Evolutionary conservation across 2,329 filamentous ascomycete genomes (phyloP).

Genomic region (Clonostachys rhizophaga): DNA sequence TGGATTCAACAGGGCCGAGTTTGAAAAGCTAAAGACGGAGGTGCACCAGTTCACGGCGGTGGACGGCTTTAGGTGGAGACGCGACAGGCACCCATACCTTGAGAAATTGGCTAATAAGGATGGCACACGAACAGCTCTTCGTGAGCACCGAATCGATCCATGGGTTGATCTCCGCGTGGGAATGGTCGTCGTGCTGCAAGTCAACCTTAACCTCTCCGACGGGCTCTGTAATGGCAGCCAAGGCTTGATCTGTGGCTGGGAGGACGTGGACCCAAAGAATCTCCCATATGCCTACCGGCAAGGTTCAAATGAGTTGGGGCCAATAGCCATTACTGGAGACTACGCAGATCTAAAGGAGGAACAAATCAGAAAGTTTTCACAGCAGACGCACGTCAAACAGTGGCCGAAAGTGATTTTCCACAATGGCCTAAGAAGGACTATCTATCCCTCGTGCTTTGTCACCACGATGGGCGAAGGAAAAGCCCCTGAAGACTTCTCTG

Average conservation of each 20-base stretch:
- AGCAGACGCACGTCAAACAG: not conserved
- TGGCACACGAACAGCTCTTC: slow-evolving; percentile 3
- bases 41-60: slow-evolving; percentile 3
- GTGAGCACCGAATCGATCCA: slow-evolving; percentile 6
- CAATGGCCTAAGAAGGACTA: slow-evolving; percentile 35
- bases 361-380: slow-evolving; percentile 7
- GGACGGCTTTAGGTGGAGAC: slow-evolving; percentile 4
- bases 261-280: not conserved
- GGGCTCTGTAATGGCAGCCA: slow-evolving; percentile 16
- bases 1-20: slow-evolving; percentile 3
- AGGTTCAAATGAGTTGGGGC: not conserved
- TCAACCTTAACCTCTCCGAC: slow-evolving; percentile 8
- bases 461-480: slow-evolving; percentile 30
- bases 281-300: not conserved
- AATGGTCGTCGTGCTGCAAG: slow-evolving; percentile 13
- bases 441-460: slow-evolving; percentile 45
- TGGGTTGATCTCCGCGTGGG: slow-evolving; percentile 5
- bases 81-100: too few relatives aligned
- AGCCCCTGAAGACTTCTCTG: slow-evolving; percentile 34
- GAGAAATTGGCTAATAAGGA: not conserved
- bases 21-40: slow-evolving; percentile 4
- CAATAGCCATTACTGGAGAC: slow-evolving; percentile 2
- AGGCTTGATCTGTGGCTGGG: slow-evolving; percentile 13
- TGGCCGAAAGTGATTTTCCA: slow-evolving; percentile 39
- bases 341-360: slow-evolving; percentile 1